phyloP scores from a whole-genome alignment of 768 basidiomycete species.

The Harrya chromipes region DNA sequence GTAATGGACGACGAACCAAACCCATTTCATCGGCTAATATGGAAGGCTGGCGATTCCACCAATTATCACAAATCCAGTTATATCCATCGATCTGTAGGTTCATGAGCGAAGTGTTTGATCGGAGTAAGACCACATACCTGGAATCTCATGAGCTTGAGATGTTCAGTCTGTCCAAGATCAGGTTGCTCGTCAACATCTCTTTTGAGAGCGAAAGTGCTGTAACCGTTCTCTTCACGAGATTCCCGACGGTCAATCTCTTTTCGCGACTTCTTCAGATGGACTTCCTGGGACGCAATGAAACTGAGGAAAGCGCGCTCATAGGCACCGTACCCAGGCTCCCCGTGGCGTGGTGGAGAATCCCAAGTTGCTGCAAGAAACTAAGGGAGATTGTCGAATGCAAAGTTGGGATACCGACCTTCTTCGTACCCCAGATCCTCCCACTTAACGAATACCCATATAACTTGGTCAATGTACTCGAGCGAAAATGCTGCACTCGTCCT shows the following conservation, averaged over 20 bases:
- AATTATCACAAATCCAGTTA: constrained; percentile 83
- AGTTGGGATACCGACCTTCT: constrained; percentile 54
- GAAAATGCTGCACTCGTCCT: constrained; percentile 41
- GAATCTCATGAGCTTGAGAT: constrained; percentile 80
- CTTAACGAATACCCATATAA: constrained; percentile 86
- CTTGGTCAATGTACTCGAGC: constrained; percentile 51
- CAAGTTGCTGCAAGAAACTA: constrained; percentile 63
- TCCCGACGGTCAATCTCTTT: constrained; percentile 45
- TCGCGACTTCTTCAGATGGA: constrained; percentile 51
- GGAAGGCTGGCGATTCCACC: constrained; percentile 82
- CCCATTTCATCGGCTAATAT: constrained; percentile 99
- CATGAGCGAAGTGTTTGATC: constrained; percentile 3
- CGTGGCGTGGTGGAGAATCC: constrained; percentile 78
- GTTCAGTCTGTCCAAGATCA: constrained; percentile 60
- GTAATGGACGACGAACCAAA: constrained; percentile 45
- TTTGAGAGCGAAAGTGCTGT: constrained; percentile 44
- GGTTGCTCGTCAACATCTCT: constrained; percentile 49
- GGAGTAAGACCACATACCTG: constrained; percentile 49
- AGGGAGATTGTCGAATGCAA: not conserved
- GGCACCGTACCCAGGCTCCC: constrained; percentile 55
- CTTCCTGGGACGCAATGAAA: constrained; percentile 59
- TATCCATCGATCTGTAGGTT: constrained; percentile 64
- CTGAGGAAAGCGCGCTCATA: constrained; percentile 66
- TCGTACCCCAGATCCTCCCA: constrained; percentile 95
- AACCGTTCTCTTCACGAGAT: constrained; percentile 54